Evolutionary conservation across 768 basidiomycete species (phyloP).

Genomic region (Basidioascus undulatus): DNA sequence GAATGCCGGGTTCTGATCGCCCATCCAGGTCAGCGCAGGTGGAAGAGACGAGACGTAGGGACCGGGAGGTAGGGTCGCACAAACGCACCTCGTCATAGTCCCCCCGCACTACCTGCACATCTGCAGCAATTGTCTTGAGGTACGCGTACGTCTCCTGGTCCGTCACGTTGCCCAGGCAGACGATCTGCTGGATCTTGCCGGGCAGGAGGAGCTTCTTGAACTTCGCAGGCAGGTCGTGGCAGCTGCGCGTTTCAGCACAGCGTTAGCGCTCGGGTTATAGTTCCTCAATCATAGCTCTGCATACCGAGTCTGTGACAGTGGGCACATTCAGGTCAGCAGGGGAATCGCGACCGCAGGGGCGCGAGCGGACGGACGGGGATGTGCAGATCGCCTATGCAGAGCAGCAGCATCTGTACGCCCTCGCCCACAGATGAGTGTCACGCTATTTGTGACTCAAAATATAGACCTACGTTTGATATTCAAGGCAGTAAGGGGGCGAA

Average conservation of each 20-base stretch:
- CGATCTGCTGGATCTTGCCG: constrained; percentile 92
- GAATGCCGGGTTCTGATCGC: constrained; percentile 34
- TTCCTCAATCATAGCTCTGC: not conserved
- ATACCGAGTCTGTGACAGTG: not conserved
- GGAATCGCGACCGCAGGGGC: not conserved
- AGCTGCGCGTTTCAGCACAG: constrained; percentile 15
- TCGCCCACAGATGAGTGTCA: too few species aligned
- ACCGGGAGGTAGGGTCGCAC: not conserved
- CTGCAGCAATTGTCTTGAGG: constrained; percentile 73
- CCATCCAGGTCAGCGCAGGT: not conserved
- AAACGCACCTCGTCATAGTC: constrained; percentile 76
- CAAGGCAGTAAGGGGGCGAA: too few species aligned
- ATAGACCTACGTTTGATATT: too few species aligned
- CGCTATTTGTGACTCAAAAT: too few species aligned
- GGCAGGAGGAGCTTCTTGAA: constrained; percentile 87
- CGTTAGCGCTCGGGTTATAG: not conserved
- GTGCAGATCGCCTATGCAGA: constrained; percentile 90
- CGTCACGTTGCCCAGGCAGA: constrained; percentile 92
- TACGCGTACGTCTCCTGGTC: constrained; percentile 96
- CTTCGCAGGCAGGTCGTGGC: constrained; percentile 75
- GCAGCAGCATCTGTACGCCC: constrained; percentile 61
- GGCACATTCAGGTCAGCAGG: not conserved
- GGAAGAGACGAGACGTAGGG: not conserved
- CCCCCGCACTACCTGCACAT: constrained; percentile 73
- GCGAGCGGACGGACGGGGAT: constrained; percentile 41